Base-by-base conservation (phyloP, 2,329 filamentous ascomycete genomes). In the Aspergillus sp. region DNA sequence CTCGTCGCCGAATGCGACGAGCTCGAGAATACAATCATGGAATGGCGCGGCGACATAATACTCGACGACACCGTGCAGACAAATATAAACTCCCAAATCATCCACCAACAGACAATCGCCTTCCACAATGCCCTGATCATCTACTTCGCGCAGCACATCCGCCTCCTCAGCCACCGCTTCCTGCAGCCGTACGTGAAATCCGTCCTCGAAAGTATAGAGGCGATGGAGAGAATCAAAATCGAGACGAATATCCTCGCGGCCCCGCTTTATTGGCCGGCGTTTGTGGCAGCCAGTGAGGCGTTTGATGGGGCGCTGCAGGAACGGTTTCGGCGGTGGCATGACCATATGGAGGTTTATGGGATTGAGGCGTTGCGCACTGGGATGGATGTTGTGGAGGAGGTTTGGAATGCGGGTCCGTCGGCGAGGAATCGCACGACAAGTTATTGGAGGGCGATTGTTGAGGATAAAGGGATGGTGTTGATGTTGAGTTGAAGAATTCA, bases 71-170 rank as follows among this genome's bases (percentile, higher is more conserved):
- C 19, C 50, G 17, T 4, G 3, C 27, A 30, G 3, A 45, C 19
- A 7, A 33, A 17, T 11, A 30, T 24, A 8, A 58, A 30, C 27
- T 6, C 40, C 5, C 46, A 22, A 11, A 59, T 59, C 5, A 59
- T 59, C 19, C 30, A 52, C 17, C 22, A 56, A 5, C 22, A 42
- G n/a, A 56, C 57, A 15, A 46, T 33, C 2, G 57, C 57, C 2
- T 59, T 59, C 34, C 51, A 34, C 39, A 51, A 59, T 7, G 57
- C 52, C 2, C 19, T 59, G 3, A 48, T 56, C 17, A 59, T 59
- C 20, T 58, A 33, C 41, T 59, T 59, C 24, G 17, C 57, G 13
- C 57, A 59, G 33, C 9, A 24, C 20, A 34, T 56, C 2, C 30
- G 57, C 17, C 17, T 47, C 6, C 11, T 59, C 12, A 19, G 47